phyloP scores from a whole-genome alignment of 495 filamentous ascomycete genomes.

The Podospora sp. region DNA sequence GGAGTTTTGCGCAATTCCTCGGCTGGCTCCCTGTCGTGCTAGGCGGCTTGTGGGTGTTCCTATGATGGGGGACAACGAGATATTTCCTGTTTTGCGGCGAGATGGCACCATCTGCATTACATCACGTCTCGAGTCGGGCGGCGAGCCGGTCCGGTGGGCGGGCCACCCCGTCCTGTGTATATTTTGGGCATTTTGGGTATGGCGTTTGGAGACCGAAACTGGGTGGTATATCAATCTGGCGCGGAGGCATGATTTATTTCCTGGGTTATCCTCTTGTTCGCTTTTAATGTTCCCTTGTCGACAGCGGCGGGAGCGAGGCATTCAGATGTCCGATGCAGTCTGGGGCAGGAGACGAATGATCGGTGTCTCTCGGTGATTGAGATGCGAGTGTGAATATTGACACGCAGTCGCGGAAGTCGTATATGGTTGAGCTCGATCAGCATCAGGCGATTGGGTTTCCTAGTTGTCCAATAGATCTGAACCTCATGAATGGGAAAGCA shows the following conservation, averaged over 20 bases:
- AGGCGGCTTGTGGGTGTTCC: conserved; percentile 39
- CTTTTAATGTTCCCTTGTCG: conserved; percentile 10
- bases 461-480: conserved; percentile 10
- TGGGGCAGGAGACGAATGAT: not conserved
- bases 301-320: conserved; percentile 5
- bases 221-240: conserved; percentile 17
- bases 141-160: conserved; percentile 2
- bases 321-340: not conserved
- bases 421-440: conserved; percentile 2
- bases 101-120: not conserved
- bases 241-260: conserved; percentile 7
- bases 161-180: conserved; percentile 11
- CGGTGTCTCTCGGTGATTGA: not conserved
- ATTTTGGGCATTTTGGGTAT: conserved; percentile 21
- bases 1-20: conserved; percentile 30
- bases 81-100: not conserved
- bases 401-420: not conserved
- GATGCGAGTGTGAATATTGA: not conserved
- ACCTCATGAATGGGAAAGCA: not conserved
- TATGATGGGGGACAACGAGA: conserved; percentile 25
- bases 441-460: conserved; percentile 1
- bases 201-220: conserved; percentile 25
- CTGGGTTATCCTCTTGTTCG: not conserved
- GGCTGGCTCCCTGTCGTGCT: conserved; percentile 43
- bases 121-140: not conserved